Evolutionary conservation across 805 yeast genomes (phyloP).

Genomic region (Zygoascus flipseniorum): DNA sequence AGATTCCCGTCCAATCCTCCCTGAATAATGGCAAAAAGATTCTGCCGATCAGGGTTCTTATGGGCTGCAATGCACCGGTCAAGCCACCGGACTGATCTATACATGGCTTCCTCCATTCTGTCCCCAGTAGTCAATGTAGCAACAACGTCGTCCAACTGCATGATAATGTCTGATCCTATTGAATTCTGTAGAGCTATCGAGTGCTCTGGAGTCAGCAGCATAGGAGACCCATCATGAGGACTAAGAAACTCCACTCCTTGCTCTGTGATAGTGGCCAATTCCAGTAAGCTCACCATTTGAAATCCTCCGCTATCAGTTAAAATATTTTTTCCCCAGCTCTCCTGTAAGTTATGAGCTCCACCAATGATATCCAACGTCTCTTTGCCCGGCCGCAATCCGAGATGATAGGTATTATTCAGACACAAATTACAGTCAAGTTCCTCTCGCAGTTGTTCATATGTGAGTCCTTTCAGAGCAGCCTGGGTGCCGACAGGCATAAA

Average conservation of each 20-base stretch:
- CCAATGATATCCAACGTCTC: slow-evolving; percentile 34
- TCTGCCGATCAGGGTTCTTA: slow-evolving; percentile 35
- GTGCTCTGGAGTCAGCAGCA: slow-evolving; percentile 40
- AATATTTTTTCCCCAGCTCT: slow-evolving; percentile 34
- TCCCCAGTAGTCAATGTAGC: slow-evolving; percentile 37
- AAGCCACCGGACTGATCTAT: slow-evolving; percentile 36
- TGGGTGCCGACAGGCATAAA: slow-evolving; percentile 43
- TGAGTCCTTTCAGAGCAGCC: slow-evolving; percentile 38
- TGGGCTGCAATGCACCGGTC: slow-evolving; percentile 38
- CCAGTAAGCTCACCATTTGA: slow-evolving; percentile 38
- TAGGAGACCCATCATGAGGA: slow-evolving; percentile 39
- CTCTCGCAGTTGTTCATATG: slow-evolving; percentile 32
- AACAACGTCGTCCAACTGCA: slow-evolving; percentile 41
- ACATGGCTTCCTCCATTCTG: slow-evolving; percentile 39
- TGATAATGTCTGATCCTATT: slow-evolving; percentile 39
- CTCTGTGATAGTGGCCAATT: slow-evolving; percentile 39
- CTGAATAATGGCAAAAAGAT: slow-evolving; percentile 37
- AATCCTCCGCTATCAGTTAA: slow-evolving; percentile 39
- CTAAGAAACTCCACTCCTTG: slow-evolving; percentile 38
- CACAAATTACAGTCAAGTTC: slow-evolving; percentile 35
- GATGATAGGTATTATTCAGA: slow-evolving; percentile 37
- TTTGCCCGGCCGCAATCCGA: slow-evolving; percentile 38
- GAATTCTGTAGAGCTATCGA: slow-evolving; percentile 37
- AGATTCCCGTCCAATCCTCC: slow-evolving; percentile 37
- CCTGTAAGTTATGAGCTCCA: slow-evolving; percentile 36